Base-by-base conservation (phyloP, 2,329 filamentous ascomycete genomes). In the Stemphylium beticola region DNA sequence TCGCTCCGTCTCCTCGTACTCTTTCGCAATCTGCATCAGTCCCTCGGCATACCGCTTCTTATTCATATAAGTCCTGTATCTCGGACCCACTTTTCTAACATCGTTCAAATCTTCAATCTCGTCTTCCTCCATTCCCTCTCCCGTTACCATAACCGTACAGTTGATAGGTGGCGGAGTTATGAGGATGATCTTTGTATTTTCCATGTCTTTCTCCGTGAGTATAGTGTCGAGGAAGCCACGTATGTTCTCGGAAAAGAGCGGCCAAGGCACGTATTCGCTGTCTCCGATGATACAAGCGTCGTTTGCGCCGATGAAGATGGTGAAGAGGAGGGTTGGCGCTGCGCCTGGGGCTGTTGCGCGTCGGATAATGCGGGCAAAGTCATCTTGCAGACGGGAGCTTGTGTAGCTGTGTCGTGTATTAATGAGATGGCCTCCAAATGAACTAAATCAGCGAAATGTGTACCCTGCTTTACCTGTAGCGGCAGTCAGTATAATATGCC, bases 301-400 rank as follows among this genome's bases (percentile, higher is more conserved):
- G 44, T 77, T 77, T 22, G 73, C 75, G 33, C 76, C 75, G 8
- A 77, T 50, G 50, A 76, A 75, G 52, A 77, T 76, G 15, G 74
- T 76, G 57, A 78, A 65, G 49, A 77, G 67, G 20, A 77, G 65
- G 5, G 72, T 75, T n/a, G 55, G 58, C 3, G 65, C 42, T 0
- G 66, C 61, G 15, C 10, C n/a, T 1, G 63, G 60, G 1, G 52
- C 20, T 15, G 64, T 71, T 9, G 64, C 55, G 20, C 50, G 55
- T 9, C 38, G 11, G 14, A 72, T 65, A 17, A 74, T 65, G 9
- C 59, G 55, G 26, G 53, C 39, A 52, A 74, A 74, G 32, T 68
- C 53, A 2, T 15, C 40, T 32, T 66, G 55, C 15, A 74, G 53
- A 34, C 42, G 20, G 4, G 60, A 57, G 14, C 71, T 69, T 11